A percentile compares a stretch with the other conserved stretches of the same genome.
Conservation (phyloP, 1,284 basidiomycete species). For the Neolentinus lepideus region DNA sequence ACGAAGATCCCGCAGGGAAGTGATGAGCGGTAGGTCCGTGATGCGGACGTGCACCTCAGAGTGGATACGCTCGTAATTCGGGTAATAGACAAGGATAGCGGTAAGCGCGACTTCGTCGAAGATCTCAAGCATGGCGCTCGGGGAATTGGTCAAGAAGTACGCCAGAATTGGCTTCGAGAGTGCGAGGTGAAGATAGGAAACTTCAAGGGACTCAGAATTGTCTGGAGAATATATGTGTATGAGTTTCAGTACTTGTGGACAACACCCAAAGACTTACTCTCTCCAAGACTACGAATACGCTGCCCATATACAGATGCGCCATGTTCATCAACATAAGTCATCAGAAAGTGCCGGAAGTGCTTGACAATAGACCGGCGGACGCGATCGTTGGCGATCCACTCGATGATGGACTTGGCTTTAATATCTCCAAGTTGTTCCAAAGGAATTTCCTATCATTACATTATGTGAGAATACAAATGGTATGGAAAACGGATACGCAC, state of each 20-base stretch:
- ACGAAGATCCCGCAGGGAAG: constrained; percentile 89
- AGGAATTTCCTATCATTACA: constrained; percentile 72
- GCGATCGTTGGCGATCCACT: constrained; percentile 93
- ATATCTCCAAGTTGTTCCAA: constrained; percentile 96
- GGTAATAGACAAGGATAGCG: constrained; percentile 94
- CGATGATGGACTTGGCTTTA: constrained; percentile 93
- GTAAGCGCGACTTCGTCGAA: constrained; percentile 95
- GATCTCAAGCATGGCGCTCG: constrained; percentile 86
- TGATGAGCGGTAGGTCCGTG: constrained; percentile 85
- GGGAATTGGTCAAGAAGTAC: constrained; percentile 95
- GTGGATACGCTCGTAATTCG: constrained; percentile 94
- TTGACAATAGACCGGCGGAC: constrained; percentile 87
- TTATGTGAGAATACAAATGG: constrained; percentile 7
- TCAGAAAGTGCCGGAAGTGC: constrained; percentile 93
- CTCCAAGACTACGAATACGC: constrained; percentile 89
- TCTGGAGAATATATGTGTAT: constrained; percentile 35
- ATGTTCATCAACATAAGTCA: constrained; percentile 91
- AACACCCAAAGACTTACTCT: constrained; percentile 56
- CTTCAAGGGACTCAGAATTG: constrained; percentile 96
- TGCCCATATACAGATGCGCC: constrained; percentile 93
- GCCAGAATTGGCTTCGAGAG: constrained; percentile 91
- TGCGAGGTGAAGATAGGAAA: constrained; percentile 91
- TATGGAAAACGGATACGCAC: constrained; percentile 34
- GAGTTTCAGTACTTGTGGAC: not conserved
- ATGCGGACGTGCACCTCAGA: constrained; percentile 98